Evolutionary conservation across 2,329 filamentous ascomycete species (phyloP).

Genomic region (Sporothrix luriei): DNA sequence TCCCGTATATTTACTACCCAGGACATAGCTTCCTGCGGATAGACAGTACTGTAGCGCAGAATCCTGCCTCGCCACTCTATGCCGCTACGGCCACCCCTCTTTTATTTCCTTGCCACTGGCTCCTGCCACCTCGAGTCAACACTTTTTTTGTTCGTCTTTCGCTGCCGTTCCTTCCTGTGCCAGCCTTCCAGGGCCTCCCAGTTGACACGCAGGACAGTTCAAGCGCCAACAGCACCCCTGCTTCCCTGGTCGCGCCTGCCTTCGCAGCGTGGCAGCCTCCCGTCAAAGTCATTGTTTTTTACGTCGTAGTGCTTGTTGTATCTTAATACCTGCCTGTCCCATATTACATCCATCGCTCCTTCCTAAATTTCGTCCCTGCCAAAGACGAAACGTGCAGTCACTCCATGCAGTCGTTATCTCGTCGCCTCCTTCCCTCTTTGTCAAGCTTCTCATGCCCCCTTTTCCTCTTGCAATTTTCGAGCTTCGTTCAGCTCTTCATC

Average conservation of each 20-base stretch:
- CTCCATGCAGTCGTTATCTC: neutral
- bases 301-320: neutral
- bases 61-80: slow-evolving; percentile 20
- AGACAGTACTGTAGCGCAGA: slow-evolving; percentile 6
- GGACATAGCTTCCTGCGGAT: neutral
- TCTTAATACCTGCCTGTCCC: slow-evolving; percentile 15
- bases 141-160: neutral
- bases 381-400: neutral
- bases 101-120: slow-evolving; percentile 15
- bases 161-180: neutral
- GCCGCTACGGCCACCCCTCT: slow-evolving; percentile 25
- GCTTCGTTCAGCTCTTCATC: neutral
- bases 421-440: slow-evolving; percentile 10
- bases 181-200: neutral
- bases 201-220: neutral
- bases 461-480: neutral
- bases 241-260: neutral
- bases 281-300: slow-evolving; percentile 8
- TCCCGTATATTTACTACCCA: neutral
- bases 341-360: slow-evolving; percentile 21
- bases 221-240: neutral
- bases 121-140: slow-evolving; percentile 3
- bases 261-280: neutral
- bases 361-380: slow-evolving; percentile 18
- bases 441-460: neutral